A percentile compares a stretch with the other conserved stretches of the same genome.
Conservation (phyloP, 2,329 filamentous ascomycete genomes). For the Hypoxylon sp. region DNA sequence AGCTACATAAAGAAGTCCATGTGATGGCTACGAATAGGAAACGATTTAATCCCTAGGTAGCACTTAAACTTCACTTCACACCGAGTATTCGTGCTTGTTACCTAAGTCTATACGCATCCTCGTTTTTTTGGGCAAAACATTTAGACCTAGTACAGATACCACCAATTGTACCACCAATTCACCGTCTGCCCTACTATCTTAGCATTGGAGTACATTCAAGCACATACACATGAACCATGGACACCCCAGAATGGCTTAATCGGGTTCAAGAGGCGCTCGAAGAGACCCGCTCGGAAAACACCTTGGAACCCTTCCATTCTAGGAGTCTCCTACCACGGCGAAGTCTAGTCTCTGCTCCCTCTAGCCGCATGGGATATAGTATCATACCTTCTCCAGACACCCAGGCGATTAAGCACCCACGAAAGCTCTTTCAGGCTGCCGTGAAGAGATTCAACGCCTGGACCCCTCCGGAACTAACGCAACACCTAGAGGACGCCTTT, state of each 20-base stretch:
- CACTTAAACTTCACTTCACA: not conserved
- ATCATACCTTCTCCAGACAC: not conserved
- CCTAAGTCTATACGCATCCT: not conserved
- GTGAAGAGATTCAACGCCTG: not conserved
- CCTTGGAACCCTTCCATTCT: not conserved
- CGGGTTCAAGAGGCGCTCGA: not conserved
- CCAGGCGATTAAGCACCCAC: not conserved
- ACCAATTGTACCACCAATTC: too few species aligned
- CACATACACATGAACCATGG: not conserved
- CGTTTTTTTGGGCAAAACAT: not conserved
- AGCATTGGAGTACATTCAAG: not conserved
- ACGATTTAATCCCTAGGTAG: not conserved
- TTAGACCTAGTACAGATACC: not conserved
- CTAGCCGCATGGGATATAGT: not conserved
- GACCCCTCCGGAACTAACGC: not conserved
- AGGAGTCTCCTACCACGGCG: not conserved
- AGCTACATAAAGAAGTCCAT: not conserved
- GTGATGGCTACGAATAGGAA: not conserved
- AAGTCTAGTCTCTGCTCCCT: not conserved
- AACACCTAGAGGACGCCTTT: not conserved
- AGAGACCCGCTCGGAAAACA: not conserved
- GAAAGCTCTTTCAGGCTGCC: not conserved
- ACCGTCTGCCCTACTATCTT: too few species aligned
- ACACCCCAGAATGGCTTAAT: not conserved
- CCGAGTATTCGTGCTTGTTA: not conserved